Percentiles rank a stretch among this genome's conserved stretches.
These are phyloP conservation scores for Leccinum imitatum DNA, from an alignment of 768 basidiomycete species.

Conservation along the genomic window DNA sequence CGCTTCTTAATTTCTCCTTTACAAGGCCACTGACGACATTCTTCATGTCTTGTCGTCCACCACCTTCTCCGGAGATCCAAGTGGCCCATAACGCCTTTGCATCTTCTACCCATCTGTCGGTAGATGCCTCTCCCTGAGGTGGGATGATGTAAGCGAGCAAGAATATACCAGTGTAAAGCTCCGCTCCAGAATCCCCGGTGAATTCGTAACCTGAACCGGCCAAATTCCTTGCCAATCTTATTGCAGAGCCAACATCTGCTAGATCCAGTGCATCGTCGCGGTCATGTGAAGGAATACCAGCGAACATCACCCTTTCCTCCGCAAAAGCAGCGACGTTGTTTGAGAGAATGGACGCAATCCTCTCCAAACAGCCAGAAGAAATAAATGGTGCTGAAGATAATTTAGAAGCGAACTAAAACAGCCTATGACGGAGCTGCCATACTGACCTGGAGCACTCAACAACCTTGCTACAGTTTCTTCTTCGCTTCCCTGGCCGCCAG, in stretches of 20 bases:
- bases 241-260: neutral
- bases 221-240: slow-evolving; percentile 18
- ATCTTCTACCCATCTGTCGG: slow-evolving; percentile 14
- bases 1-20: slow-evolving; percentile 40
- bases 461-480: slow-evolving; percentile 7
- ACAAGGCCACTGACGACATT: slow-evolving; percentile 35
- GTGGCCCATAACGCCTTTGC: slow-evolving; percentile 34
- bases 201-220: slow-evolving; percentile 22
- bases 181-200: slow-evolving; percentile 17
- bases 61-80: slow-evolving; percentile 20
- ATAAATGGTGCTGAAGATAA: slow-evolving; percentile 19
- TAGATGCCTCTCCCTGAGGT: slow-evolving; percentile 6
- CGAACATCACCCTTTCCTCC: slow-evolving; percentile 13
- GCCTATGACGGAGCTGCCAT: neutral
- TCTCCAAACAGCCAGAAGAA: slow-evolving; percentile 17
- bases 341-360: slow-evolving; percentile 19
- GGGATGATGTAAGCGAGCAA: slow-evolving; percentile 24
- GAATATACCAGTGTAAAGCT: slow-evolving; percentile 22
- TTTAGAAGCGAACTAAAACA: neutral
- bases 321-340: slow-evolving; percentile 14
- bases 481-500: neutral
- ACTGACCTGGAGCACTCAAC: slow-evolving; percentile 26
- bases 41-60: slow-evolving; percentile 21
- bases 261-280: neutral
- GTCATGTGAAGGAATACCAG: slow-evolving; percentile 9